Evolutionary conservation across 2,329 filamentous ascomycete species (phyloP).

Genomic region (Fusarium lyarnte): DNA sequence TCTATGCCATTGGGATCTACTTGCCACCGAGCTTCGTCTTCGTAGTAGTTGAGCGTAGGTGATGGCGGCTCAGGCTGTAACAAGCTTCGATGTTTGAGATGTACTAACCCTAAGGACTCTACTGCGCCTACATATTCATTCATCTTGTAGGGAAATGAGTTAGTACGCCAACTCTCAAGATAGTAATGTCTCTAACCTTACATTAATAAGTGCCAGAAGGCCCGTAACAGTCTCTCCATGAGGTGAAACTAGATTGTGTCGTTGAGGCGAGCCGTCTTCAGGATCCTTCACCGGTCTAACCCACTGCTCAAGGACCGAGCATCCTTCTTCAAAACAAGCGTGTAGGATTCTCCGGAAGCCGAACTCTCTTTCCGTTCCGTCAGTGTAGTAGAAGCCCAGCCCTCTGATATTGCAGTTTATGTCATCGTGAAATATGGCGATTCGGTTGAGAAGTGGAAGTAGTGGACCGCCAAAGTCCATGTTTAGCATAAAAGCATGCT

Average conservation of each 20-base stretch:
- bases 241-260: background rate
- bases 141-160: background rate
- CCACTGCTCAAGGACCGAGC: background rate
- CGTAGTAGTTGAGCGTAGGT: background rate
- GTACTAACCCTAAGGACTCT: background rate
- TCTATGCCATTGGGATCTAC: too few species aligned
- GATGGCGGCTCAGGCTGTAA: too few species aligned
- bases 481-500: background rate
- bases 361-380: background rate
- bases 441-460: background rate
- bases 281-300: accelerated
- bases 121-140: background rate
- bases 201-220: background rate
- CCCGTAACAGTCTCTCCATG: background rate
- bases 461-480: conserved; percentile 11
- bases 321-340: background rate
- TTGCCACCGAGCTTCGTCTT: too few species aligned
- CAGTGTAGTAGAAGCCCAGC: conserved; percentile 2
- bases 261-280: background rate
- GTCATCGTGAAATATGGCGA: background rate
- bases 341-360: background rate
- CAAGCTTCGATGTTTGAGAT: accelerated
- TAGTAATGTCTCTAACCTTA: background rate
- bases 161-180: accelerated
- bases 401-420: background rate